Evolutionary conservation across 2,329 filamentous ascomycete species (phyloP).

Genomic region (Beauveria sp.): DNA sequence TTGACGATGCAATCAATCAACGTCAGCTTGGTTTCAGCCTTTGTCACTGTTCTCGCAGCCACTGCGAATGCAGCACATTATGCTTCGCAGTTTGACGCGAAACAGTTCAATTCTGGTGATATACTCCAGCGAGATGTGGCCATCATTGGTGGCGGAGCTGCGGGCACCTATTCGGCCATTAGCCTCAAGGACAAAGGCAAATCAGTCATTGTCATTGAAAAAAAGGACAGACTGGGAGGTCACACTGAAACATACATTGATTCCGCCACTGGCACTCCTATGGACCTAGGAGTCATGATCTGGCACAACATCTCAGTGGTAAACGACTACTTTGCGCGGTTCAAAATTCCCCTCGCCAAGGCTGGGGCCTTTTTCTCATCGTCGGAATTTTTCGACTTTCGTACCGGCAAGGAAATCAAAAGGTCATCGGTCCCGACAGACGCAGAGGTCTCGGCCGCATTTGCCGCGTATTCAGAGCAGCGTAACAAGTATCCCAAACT

Average conservation of each 20-base stretch:
- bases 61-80: too few relatives aligned
- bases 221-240: slow-evolving; percentile 16
- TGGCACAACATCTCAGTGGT: neutral
- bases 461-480: neutral
- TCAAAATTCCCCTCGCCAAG: too few relatives aligned
- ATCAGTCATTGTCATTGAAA: slow-evolving; percentile 32
- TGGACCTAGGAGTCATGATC: neutral
- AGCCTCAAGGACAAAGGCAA: slow-evolving; percentile 28
- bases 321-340: neutral
- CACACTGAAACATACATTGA: neutral
- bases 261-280: neutral
- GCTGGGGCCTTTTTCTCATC: too few relatives aligned
- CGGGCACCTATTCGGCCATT: slow-evolving; percentile 33
- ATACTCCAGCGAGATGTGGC: neutral
- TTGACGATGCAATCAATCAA: too few relatives aligned
- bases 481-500: neutral
- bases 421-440: too few relatives aligned
- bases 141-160: slow-evolving; percentile 29
- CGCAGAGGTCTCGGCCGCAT: neutral
- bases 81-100: neutral
- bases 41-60: too few relatives aligned
- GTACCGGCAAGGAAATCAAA: too few relatives aligned
- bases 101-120: neutral
- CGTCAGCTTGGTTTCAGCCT: too few relatives aligned
- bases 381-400: too few relatives aligned